Percentiles rank a stretch among this genome's conserved stretches.
These are phyloP conservation scores for Aspergillus amoenus DNA, from an alignment of 2,329 filamentous ascomycete species.

Conservation along the genomic window DNA sequence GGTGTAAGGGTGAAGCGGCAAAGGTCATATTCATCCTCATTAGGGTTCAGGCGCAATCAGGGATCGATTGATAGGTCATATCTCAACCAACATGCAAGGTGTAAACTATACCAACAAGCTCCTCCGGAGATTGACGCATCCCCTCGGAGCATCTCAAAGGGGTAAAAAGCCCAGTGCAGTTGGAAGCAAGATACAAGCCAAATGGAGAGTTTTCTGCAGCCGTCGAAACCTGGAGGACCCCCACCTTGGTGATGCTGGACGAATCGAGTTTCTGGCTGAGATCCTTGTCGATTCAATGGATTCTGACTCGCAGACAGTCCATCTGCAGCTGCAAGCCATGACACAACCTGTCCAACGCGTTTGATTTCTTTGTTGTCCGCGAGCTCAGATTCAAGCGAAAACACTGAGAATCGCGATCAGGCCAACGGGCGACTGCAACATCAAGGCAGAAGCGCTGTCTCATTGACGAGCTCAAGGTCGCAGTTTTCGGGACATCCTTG, in stretches of 20 bases:
- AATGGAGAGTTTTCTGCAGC: constrained; percentile 19
- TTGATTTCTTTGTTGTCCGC: neutral
- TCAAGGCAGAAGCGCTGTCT: neutral
- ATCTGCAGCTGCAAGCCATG: constrained; percentile 21
- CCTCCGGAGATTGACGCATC: constrained; percentile 5
- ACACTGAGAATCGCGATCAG: neutral
- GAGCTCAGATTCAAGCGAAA: constrained; percentile 1
- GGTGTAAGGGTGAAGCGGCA: constrained; percentile 9
- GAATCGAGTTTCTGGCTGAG: constrained; percentile 13
- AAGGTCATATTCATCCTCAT: neutral
- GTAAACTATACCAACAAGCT: constrained; percentile 10
- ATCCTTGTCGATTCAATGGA: constrained; percentile 12
- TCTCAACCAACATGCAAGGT: constrained; percentile 17
- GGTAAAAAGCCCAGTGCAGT: constrained; percentile 8
- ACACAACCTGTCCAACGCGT: constrained; percentile 9
- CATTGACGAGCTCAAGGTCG: neutral
- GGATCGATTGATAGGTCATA: constrained; percentile 19
- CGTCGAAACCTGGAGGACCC: constrained; percentile 15
- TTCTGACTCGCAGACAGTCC: constrained; percentile 22
- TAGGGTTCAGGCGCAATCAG: neutral
- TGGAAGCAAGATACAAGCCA: constrained; percentile 2
- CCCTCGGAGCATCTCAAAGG: constrained; percentile 11
- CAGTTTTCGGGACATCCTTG: neutral
- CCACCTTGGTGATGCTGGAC: constrained; percentile 15
- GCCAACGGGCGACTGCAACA: neutral